Base-by-base conservation (phyloP, 441 rosid genomes). In the Erysimum cheiri region DNA sequence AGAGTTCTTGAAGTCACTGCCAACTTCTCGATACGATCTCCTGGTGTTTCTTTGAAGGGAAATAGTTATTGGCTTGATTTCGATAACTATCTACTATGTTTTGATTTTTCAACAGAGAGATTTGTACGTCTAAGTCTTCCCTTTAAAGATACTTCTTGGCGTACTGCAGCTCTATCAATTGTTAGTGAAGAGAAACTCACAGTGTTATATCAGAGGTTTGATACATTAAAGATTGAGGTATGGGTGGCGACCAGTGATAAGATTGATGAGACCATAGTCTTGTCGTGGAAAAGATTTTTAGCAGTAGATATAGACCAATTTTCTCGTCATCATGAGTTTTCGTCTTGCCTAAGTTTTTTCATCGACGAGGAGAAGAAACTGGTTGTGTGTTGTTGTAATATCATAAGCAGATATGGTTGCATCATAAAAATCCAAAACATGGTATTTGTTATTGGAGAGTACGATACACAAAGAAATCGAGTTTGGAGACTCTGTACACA, bases 31-130 rank as follows among this genome's bases (percentile, higher is more conserved):
- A 13, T 40, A 4, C 33, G 0, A 22, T 13, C 35, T 36, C 5
- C 0, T 22, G 63, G 31, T 11, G 36, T 40, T n/a, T 58, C 63
- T 37, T 58, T 57, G 31, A 57, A 36, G 8, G 43, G 43, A 36
- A 17, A 35, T 3, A 5, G 48, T 24, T 13, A 12, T 41, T 59
- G 49, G 35, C 33, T 59, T 40, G 5, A 1, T 39, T n/a, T n/a
- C n/a, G n/a, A 2, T 24, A 17, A 0, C 48, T 4, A 24, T 12
- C n/a, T 59, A 59, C 35, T 39, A 26, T 13, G 14, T 40, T 40
- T 40, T 40, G 44, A 40, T 40, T 40, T 40, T 40, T 4, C 40
- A 8, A 14, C 26, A 15, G 26, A 55, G 24, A 14, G 26, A 4
- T 1, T 55, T 55, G 13, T 6, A 14, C 5, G 12, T 32, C 1